Evolutionary conservation across 345 rosid species (phyloP).

Genomic region (Trapa incisa): DNA sequence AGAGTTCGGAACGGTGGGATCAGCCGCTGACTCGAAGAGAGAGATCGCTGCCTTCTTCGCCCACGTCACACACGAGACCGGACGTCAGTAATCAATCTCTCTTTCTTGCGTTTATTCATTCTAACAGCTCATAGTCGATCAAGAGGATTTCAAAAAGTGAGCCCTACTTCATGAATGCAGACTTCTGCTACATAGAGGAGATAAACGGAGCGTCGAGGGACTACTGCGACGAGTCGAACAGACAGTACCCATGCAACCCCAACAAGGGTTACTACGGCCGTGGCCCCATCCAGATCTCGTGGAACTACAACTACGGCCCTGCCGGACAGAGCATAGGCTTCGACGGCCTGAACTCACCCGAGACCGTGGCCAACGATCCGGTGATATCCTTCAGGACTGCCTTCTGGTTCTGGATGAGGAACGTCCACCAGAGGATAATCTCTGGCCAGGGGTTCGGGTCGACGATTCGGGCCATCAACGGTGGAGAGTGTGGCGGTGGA

Average conservation of each 20-base stretch:
- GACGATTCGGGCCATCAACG: conserved; percentile 36
- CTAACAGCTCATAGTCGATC: too few species aligned
- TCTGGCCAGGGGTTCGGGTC: conserved; percentile 38
- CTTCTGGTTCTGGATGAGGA: conserved; percentile 36
- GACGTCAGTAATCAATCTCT: conserved; percentile 30
- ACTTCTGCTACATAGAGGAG: conserved; percentile 56
- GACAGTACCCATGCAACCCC: conserved; percentile 46
- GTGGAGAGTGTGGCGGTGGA: conserved; percentile 31
- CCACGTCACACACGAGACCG: conserved; percentile 68
- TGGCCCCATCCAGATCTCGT: conserved; percentile 40
- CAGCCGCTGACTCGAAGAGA: conserved; percentile 38
- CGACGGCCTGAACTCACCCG: conserved; percentile 29
- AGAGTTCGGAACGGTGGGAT: conserved; percentile 40
- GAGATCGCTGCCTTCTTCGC: conserved; percentile 77
- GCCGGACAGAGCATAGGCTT: conserved; percentile 27
- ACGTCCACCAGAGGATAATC: conserved; percentile 18
- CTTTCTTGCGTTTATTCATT: not conserved
- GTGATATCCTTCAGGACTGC: conserved; percentile 31
- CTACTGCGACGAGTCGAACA: conserved; percentile 29
- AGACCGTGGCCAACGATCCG: conserved; percentile 28
- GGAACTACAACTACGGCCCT: conserved; percentile 42
- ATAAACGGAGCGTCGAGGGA: conserved; percentile 34
- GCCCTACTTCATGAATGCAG: conserved; percentile 28
- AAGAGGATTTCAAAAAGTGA: not conserved
- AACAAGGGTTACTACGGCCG: conserved; percentile 31